Conservation (phyloP, 2,329 filamentous ascomycete species). For the Penicillium sp. region DNA sequence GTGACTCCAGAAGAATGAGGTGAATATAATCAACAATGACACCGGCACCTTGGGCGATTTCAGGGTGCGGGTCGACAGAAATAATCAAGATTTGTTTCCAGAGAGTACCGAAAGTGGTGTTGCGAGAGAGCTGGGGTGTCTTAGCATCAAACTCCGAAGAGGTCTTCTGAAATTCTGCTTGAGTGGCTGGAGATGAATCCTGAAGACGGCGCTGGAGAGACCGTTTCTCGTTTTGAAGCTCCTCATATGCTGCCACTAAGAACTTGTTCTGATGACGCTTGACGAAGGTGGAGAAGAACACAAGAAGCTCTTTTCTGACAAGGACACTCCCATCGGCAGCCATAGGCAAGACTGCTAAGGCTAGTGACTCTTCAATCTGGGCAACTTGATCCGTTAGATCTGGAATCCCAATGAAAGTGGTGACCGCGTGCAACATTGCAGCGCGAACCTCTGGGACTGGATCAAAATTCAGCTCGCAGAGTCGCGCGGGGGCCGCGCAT, state of each 20-base stretch:
- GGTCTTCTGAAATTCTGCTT: constrained; percentile 21
- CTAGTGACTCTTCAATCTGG: constrained; percentile 85
- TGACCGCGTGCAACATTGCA: constrained; percentile 89
- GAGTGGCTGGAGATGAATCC: constrained; percentile 21
- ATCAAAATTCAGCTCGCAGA: constrained; percentile 80
- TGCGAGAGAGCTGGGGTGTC: constrained; percentile 60
- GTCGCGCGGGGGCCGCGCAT: constrained; percentile 76
- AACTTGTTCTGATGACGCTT: constrained; percentile 91
- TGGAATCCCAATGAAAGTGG: constrained; percentile 89
- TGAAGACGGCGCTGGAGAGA: constrained; percentile 57
- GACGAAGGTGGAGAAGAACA: constrained; percentile 91
- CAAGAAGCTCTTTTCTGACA: constrained; percentile 87
- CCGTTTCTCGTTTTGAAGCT: constrained; percentile 79
- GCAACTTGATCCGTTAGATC: constrained; percentile 89
- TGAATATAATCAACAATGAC: constrained; percentile 87
- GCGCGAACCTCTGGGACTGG: constrained; percentile 89
- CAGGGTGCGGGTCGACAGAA: constrained; percentile 90
- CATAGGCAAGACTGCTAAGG: constrained; percentile 86
- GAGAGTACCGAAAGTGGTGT: constrained; percentile 87
- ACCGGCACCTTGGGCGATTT: constrained; percentile 81
- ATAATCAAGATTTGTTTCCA: constrained; percentile 93
- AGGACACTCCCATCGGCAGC: constrained; percentile 90
- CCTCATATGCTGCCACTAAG: constrained; percentile 86
- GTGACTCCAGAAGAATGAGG: constrained; percentile 72
- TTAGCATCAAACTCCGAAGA: constrained; percentile 28